These are phyloP conservation scores for Mycena polygramma DNA, from an alignment of 768 basidiomycete genomes.

Conservation along the genomic window DNA sequence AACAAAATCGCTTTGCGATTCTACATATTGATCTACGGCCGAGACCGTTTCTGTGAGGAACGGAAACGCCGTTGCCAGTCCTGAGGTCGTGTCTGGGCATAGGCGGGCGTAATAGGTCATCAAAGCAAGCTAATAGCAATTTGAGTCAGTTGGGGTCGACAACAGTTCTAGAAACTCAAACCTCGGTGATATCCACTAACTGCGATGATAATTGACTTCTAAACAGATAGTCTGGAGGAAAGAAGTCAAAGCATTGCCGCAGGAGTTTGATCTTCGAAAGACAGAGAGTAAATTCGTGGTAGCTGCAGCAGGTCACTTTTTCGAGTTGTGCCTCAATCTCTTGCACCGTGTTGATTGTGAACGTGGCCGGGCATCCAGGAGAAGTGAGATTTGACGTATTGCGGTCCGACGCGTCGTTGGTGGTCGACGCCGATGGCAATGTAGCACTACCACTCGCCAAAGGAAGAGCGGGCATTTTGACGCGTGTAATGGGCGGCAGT, in stretches of 20 bases:
- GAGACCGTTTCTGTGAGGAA: neutral
- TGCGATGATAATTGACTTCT: neutral
- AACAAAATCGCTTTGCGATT: slow-evolving; percentile 12
- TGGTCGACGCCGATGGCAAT: no score
- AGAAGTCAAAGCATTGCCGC: slow-evolving; percentile 9
- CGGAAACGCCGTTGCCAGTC: neutral
- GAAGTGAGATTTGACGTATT: neutral
- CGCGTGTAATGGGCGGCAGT: no score
- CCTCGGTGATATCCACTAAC: slow-evolving; percentile 18
- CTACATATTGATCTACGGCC: slow-evolving; percentile 8
- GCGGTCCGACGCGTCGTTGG: neutral
- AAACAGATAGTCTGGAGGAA: neutral
- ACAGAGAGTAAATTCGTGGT: slow-evolving; percentile 7
- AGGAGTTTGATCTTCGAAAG: slow-evolving; percentile 3
- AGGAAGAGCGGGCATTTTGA: neutral
- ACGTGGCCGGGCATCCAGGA: neutral
- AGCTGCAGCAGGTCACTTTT: neutral
- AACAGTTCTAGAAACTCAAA: neutral
- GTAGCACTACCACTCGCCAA: no score
- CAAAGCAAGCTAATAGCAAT: neutral
- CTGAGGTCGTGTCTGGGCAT: neutral
- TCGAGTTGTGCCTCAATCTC: slow-evolving; percentile 4
- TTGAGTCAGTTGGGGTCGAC: neutral
- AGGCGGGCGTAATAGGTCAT: neutral
- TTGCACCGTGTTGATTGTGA: neutral